Base-by-base conservation (phyloP, 306 rosid species). In the Purshia tridentata region DNA sequence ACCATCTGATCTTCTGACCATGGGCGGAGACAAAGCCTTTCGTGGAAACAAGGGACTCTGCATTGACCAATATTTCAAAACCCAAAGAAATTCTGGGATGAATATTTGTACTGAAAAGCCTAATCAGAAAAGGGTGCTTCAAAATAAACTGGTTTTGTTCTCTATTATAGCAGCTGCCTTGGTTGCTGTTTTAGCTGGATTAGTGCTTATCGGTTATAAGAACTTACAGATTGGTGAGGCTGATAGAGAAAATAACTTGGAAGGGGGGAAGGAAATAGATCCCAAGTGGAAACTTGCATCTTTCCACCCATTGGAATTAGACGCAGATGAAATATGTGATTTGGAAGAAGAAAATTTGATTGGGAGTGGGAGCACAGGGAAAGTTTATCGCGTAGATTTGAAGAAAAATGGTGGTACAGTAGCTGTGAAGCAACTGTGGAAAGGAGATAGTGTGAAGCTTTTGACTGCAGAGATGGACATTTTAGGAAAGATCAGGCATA, bases 311-410 rank as follows among this genome's bases (percentile, higher is more conserved):
- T 64, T 90, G 69, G 91, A 95, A 77, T 79, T 95, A 44, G 90
- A 90, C 68, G 89, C 75, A 0, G 87, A 90, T 56, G 98, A 95
- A 77, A 83, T 95, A 76, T 81, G 96, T 60, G 76, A 77, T 71
- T 81, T 95, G 77, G 78, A 88, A 63, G 96, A 90, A 79, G 88
- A 81, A 62, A 86, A 88, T 74, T 76, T 95, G 80, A 88, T 95
- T 53, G 99, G 99, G 5, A 88, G 89, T 20, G 99, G 99, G 7
- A 86, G 93, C 52, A 88, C 99, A 0, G 99, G 97, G 72, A 95
- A 85, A 75, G 99, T 95, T 61, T 91, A 91, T 76, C 87, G 99
- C 62, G 74, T 90, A 67, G 90, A 82, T 56, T 74, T 88, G 84
- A 88, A 75, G 84, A 87, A 80, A 75, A 84, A 60, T 14, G 66